Evolutionary conservation across 306 rosid genomes (phyloP).

Genomic region (Malus sieversii): DNA sequence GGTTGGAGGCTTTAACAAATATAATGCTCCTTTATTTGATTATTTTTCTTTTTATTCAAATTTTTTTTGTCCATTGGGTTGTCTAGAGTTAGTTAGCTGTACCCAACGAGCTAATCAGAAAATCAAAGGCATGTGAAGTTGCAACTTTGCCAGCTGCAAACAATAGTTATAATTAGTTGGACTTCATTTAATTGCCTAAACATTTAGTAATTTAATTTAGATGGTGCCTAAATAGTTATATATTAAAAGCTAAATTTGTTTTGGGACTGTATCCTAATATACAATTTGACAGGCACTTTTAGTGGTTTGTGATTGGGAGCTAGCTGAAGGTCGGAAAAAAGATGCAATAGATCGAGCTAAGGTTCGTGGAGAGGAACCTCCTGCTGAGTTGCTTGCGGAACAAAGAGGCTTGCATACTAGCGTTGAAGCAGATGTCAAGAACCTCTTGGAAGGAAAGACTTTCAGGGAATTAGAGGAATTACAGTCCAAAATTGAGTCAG

Average conservation of each 20-base stretch:
- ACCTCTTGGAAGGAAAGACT: slow-evolving; percentile 67
- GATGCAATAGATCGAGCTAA: slow-evolving; percentile 93
- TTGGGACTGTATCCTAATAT: slow-evolving; percentile 8
- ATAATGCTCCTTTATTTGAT: neutral
- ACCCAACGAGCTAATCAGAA: neutral
- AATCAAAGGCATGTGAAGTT: neutral
- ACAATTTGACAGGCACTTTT: slow-evolving; percentile 64
- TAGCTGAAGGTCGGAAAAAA: slow-evolving; percentile 84
- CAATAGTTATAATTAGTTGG: neutral
- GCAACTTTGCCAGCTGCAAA: neutral
- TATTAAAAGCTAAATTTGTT: slow-evolving; percentile 2
- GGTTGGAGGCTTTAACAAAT: neutral
- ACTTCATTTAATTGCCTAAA: slow-evolving; percentile 8
- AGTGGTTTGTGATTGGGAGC: slow-evolving; percentile 90
- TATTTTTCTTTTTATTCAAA: neutral
- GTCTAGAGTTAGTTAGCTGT: neutral
- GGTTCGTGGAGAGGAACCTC: slow-evolving; percentile 97
- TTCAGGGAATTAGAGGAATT: slow-evolving; percentile 67
- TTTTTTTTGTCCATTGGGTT: neutral
- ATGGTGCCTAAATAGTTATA: slow-evolving; percentile 2
- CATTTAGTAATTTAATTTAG: neutral
- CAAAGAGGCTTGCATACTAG: slow-evolving; percentile 94
- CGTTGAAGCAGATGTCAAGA: slow-evolving; percentile 72
- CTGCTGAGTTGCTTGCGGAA: slow-evolving; percentile 93
- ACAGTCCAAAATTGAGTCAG: slow-evolving; percentile 67